phyloP scores from a whole-genome alignment of 2,329 filamentous ascomycete species.

The Fusarium sp. region DNA sequence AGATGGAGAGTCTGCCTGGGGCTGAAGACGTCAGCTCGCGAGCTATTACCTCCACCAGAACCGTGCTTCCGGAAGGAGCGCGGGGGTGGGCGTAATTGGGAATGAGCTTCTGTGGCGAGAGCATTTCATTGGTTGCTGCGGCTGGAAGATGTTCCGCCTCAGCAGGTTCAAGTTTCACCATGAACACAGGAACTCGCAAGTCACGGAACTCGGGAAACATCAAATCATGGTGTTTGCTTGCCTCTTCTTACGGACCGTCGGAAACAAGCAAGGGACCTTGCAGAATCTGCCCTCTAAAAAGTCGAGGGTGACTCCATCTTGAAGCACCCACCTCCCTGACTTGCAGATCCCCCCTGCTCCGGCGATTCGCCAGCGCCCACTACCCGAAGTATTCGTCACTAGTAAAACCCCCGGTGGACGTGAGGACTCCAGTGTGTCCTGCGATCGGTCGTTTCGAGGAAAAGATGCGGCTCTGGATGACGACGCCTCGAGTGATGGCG shows the following conservation, averaged over 20 bases:
- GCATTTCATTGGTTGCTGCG: conserved; percentile 6
- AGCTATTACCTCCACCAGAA: conserved; percentile 33
- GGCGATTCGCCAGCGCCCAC: neutral
- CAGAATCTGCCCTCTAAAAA: neutral
- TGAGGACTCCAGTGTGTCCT: neutral
- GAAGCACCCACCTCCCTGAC: neutral
- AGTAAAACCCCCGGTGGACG: neutral
- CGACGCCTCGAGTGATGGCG: neutral
- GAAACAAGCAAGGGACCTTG: neutral
- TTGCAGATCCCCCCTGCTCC: conserved; percentile 13
- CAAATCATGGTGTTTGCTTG: neutral
- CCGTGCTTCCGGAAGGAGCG: conserved; percentile 10
- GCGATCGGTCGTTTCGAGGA: neutral
- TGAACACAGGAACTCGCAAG: neutral
- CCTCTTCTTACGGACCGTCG: neutral
- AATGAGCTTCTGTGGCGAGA: conserved; percentile 8
- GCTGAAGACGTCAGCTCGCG: conserved; percentile 27
- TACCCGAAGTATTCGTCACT: conserved; percentile 2
- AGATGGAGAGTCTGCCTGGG: conserved; percentile 24
- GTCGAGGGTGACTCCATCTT: neutral
- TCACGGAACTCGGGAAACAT: neutral
- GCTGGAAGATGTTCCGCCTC: neutral
- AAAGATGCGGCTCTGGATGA: neutral
- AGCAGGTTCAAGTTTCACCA: neutral
- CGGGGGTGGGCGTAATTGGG: conserved; percentile 8